Evolutionary conservation across 805 yeast genomes (phyloP), one percentile per base, ranked within the genome.

Genomic region (Barnettozyma sp.): DNA sequence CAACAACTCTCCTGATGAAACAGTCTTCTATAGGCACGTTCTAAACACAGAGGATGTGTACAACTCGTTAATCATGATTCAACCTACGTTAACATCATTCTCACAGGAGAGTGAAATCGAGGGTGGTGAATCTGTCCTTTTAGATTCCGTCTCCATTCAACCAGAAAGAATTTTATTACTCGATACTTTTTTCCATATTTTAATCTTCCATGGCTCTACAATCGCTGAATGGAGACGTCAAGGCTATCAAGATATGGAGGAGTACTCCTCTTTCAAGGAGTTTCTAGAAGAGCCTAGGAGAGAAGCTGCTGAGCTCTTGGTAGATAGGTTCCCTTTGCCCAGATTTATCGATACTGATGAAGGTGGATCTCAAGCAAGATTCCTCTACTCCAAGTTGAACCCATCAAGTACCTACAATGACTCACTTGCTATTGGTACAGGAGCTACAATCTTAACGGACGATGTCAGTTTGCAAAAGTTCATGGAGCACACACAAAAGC

Each of bases 331-430:
- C 63, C 86, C 86, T 35, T 63, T 78, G 42, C 86, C 86, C 5
- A 64, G 86, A 48, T 78, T 77, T 46, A 76, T 78, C 35, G 84
- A 78, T 50, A 76, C 83, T 18, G 83, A 78, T 47, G 84, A 78
- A 53, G 84, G 84, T 36, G 85, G 84, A 4, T 77, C 84, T 0
- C 86, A 78, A 51, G 84, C 85, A 0, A 66, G 86, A 56, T 78
- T 78, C 54, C 62, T 78, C 38, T 73, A 74, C 67, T 78, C 84
- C 3, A 78, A 78, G 56, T 62, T 78, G 48, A 78, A 78, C 55
- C 85, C 86, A 11, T 69, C 82, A 4, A 75, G 77, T 2, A 68
- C 69, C 30, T 76, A 77, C 52, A 63, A 51, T 24, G 54, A 52
- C 28, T 63, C 46, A 49, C 55, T 42, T n/a, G 19, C 35, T 18